A percentile compares a stretch with the other conserved stretches of the same genome.
These are phyloP conservation scores for Dictyostelium capitatum DNA, from an alignment of 78 protist genomes.

Conservation along the genomic window DNA sequence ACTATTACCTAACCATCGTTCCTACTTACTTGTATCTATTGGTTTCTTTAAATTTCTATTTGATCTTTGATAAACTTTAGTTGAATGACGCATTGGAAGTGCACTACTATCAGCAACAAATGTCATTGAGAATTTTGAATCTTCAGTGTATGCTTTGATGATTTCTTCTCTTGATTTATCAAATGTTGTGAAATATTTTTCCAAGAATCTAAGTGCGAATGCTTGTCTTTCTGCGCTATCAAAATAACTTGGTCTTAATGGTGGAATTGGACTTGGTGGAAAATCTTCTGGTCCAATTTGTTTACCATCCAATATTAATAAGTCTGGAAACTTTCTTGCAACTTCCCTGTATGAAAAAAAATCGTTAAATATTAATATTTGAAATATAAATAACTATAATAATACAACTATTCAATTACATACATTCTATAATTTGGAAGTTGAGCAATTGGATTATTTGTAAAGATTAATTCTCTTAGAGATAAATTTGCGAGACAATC, in stretches of 20 bases:
- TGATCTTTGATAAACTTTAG: conserved; percentile 21
- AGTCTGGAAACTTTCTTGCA: conserved; percentile 49
- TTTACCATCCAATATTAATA: conserved; percentile 9
- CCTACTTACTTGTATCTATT: conserved; percentile 7
- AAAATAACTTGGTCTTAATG: conserved; percentile 32
- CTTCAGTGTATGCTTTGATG: conserved; percentile 35
- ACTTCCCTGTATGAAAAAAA: conserved; percentile 23
- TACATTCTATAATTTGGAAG: conserved; percentile 70
- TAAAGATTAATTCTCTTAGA: conserved; percentile 47
- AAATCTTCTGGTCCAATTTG: conserved; percentile 28
- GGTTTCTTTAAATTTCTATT: conserved; percentile 56
- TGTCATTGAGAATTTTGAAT: conserved; percentile 58
- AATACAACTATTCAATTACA: not conserved
- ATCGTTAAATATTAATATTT: too few species aligned
- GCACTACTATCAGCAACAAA: not conserved
- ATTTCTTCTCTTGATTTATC: conserved; percentile 27
- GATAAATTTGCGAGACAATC: conserved; percentile 33
- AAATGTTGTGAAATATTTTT: conserved; percentile 60
- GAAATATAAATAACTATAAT: too few species aligned
- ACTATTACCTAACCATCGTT: not conserved
- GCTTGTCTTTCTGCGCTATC: conserved; percentile 57
- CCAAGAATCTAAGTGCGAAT: conserved; percentile 56
- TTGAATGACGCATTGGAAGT: not conserved
- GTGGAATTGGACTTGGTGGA: conserved; percentile 50
- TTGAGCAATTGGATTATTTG: conserved; percentile 41